Evolutionary conservation across 495 filamentous ascomycete species (phyloP), one percentile per base, ranked within the genome.

Genomic region (Aspergillus nanangensis): DNA sequence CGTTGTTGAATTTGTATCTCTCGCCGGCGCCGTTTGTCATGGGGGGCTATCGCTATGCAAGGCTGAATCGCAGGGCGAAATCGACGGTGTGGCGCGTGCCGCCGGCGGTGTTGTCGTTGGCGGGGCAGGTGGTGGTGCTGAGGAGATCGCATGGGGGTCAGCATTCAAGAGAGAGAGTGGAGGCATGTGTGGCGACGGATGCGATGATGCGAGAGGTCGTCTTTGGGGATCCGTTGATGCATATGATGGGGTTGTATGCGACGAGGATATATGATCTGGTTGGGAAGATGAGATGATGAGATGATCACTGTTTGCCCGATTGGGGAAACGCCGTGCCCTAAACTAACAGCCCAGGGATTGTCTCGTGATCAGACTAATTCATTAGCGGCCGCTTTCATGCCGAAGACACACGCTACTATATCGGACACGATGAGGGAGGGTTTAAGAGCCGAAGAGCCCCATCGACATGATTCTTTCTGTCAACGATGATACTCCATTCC

Each of bases 201-300:
- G 75, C 80, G 36, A 62, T 82, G 49, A 63, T 93, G 18, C 65
- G 82, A 21, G 71, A 68, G 2, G 76, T 86, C 8, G 69, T 93
- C 0, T 93, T 87, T 74, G 88, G 88, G 0, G 88, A 93, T 60
- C 86, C 85, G 0, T 64, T 88, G 11, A 83, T 80, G 65, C 88
- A 93, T 61, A 75, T 79, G 58, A 92, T 93, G 87, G 77, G 69
- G 59, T 48, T 90, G 32, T 93, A 93, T 65, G 70, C 76, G 19
- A 72, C 71, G 15, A 64, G 88, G 42, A 78, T 93, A 27, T 82
- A 90, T 52, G 62, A 70, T 9, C 58, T 92, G 47, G 83, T 83
- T 19, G 80, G 17, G 5, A 10, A 25, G 0, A 7, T 18, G 5
- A 27, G 5, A 15, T 14, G 13, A 17, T 11, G n/a, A 17, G 17